A percentile compares a stretch with the other conserved stretches of the same genome.
Conservation (phyloP, 2,329 filamentous ascomycete species). For the Coniochaeta prunicola region DNA sequence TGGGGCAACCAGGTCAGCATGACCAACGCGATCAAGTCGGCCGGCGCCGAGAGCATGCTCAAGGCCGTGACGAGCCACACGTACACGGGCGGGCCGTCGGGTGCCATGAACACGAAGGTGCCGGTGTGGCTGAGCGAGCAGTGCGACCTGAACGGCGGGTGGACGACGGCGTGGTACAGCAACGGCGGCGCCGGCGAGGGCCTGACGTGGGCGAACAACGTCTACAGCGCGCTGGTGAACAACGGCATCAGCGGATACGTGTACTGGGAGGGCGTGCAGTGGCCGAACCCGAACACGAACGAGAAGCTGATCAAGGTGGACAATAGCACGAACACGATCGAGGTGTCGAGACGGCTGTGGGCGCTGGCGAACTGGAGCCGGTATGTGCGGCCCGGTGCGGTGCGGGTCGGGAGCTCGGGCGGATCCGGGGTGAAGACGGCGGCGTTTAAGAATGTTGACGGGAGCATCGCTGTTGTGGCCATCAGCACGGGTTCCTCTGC, state of each 20-base stretch:
- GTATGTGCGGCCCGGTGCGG: constrained; percentile 28
- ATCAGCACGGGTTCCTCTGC: constrained; percentile 19
- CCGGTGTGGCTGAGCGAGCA: constrained; percentile 47
- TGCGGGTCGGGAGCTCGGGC: constrained; percentile 21
- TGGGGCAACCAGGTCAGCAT: constrained; percentile 29
- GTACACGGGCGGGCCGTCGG: constrained; percentile 30
- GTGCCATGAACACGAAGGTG: constrained; percentile 30
- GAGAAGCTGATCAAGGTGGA: constrained; percentile 24
- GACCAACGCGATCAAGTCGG: constrained; percentile 26
- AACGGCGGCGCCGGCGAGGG: constrained; percentile 41
- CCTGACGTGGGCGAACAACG: constrained; percentile 47
- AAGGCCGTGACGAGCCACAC: constrained; percentile 30
- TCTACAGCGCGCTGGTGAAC: constrained; percentile 40
- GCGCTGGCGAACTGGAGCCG: constrained; percentile 33
- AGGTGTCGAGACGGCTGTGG: constrained; percentile 27
- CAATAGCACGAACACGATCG: constrained; percentile 22
- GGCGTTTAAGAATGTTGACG: constrained; percentile 29
- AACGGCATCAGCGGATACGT: constrained; percentile 43
- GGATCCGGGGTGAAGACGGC: constrained; percentile 21
- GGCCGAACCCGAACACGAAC: constrained; percentile 24
- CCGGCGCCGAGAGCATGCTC: constrained; percentile 22
- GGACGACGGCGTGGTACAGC: constrained; percentile 37
- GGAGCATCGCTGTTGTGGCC: constrained; percentile 27
- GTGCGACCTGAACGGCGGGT: constrained; percentile 35
- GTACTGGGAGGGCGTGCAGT: constrained; percentile 43